Percentiles rank a stretch among this genome's conserved stretches.
Conservation (phyloP, 1,284 basidiomycete species). For the Ceratobasidium sp. region DNA sequence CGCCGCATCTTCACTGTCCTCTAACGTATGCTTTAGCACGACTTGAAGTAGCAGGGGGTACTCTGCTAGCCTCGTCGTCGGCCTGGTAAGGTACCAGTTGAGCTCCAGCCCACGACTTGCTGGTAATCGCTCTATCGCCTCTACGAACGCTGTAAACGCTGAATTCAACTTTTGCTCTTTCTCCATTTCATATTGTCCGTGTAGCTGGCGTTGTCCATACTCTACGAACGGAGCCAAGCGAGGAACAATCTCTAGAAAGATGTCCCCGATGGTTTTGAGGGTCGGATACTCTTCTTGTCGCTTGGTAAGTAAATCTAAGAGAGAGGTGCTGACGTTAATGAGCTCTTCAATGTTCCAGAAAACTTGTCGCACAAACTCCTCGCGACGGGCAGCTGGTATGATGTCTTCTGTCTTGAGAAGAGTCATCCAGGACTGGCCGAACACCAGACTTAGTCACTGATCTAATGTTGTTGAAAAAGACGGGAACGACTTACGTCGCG, state of each 20-base stretch:
- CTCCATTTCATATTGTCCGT: conserved; percentile 99
- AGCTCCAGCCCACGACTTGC: conserved; percentile 97
- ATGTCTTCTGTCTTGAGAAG: conserved; percentile 81
- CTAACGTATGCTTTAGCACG: conserved; percentile 92
- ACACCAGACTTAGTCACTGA: too few species aligned
- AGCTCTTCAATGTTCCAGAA: conserved; percentile 99
- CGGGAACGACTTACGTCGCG: conserved; percentile 75
- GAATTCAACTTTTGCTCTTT: conserved; percentile 96
- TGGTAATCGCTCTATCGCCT: conserved; percentile 91
- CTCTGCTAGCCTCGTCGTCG: conserved; percentile 94
- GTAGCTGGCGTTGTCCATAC: conserved; percentile 97
- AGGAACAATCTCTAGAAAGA: conserved; percentile 89
- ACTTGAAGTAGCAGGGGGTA: conserved; percentile 96
- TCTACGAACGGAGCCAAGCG: conserved; percentile 93
- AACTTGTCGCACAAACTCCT: conserved; percentile 92
- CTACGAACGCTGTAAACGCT: conserved; percentile 96
- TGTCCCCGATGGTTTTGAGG: conserved; percentile 92
- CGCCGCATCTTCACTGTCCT: conserved; percentile 90
- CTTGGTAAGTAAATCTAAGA: conserved; percentile 93
- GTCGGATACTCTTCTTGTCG: conserved; percentile 95
- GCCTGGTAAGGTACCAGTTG: conserved; percentile 98
- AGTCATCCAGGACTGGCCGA: conserved; percentile 87
- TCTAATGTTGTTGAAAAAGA: neutral
- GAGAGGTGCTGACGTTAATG: conserved; percentile 87
- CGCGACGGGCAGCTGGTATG: conserved; percentile 81